Conservation (phyloP, 2,329 filamentous ascomycete genomes). For the Phialocephala subalpina region DNA sequence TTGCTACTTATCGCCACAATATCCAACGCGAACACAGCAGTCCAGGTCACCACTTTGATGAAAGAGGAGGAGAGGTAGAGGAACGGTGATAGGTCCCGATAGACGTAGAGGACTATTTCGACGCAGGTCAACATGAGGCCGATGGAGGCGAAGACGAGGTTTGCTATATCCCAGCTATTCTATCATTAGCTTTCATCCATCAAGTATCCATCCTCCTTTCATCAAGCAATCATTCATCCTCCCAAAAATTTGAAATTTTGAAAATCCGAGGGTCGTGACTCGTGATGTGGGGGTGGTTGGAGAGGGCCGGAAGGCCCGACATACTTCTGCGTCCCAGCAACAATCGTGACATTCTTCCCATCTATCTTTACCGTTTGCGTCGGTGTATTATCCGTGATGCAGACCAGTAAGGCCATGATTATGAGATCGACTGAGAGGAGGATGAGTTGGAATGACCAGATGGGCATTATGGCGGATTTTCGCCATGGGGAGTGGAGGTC, state of each 20-base stretch:
- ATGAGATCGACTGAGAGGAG: neutral
- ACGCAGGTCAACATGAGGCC: neutral
- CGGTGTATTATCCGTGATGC: constrained; percentile 1
- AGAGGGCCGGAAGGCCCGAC: neutral
- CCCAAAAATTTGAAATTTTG: neutral
- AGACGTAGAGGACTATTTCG: constrained; percentile 7
- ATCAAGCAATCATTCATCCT: neutral
- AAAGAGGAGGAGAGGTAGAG: neutral
- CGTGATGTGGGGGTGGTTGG: neutral
- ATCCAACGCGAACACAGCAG: neutral
- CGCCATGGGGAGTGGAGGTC: constrained; percentile 1
- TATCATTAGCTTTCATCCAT: neutral
- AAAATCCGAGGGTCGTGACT: neutral
- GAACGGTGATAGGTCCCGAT: neutral
- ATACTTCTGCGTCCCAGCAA: neutral
- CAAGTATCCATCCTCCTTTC: neutral
- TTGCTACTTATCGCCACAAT: neutral
- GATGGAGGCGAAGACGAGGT: neutral
- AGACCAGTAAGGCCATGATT: neutral
- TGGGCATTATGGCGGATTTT: constrained; percentile 1
- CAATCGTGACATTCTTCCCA: neutral
- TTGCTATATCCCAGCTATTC: constrained; percentile 2
- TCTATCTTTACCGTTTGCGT: neutral
- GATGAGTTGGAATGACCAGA: neutral
- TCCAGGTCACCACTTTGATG: neutral